Conservation (phyloP, 192 early-diverging fungal species). For the Tieghemiomyces parasiticus region DNA sequence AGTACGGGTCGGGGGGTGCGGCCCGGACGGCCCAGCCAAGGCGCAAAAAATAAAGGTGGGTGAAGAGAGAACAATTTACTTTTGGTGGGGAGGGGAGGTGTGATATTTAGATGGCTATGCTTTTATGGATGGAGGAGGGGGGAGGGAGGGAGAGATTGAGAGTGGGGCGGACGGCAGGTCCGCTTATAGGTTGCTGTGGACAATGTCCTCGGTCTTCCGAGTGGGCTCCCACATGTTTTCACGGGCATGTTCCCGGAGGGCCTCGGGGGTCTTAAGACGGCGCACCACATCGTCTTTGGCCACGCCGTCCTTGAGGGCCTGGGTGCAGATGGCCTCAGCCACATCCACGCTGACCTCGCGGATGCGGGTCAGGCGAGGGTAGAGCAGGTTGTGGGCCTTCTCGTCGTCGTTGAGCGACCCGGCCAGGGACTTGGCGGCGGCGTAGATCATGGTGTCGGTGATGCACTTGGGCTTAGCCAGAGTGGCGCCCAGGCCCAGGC, state of each 20-base stretch:
- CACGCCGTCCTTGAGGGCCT: slow-evolving; percentile 18
- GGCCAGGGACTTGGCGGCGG: slow-evolving; percentile 63
- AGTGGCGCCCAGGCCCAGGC: slow-evolving; percentile 76
- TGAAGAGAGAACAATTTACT: too few relatives aligned
- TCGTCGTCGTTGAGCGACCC: slow-evolving; percentile 57
- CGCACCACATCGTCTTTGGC: not conserved
- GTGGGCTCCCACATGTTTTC: slow-evolving; percentile 3
- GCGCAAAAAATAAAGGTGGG: too few relatives aligned
- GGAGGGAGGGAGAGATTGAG: too few relatives aligned
- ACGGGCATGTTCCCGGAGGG: not conserved
- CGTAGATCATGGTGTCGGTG: slow-evolving; percentile 70
- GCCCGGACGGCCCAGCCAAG: too few relatives aligned
- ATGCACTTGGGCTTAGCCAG: slow-evolving; percentile 52
- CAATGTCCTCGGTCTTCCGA: not conserved
- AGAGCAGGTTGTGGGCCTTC: slow-evolving; percentile 50
- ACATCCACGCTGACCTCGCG: slow-evolving; percentile 70
- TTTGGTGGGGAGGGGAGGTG: too few relatives aligned
- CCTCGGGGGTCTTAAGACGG: not conserved
- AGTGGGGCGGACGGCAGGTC: too few relatives aligned
- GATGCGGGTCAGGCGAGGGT: slow-evolving; percentile 74
- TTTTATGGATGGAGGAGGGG: too few relatives aligned
- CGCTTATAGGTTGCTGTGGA: not conserved
- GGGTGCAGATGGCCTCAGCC: slow-evolving; percentile 60
- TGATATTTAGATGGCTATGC: too few relatives aligned
- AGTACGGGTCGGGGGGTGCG: too few relatives aligned